A percentile compares a stretch with the other conserved stretches of the same genome.
Conservation (phyloP, 2,329 filamentous ascomycete species). For the Arthrocladium fulminans region DNA sequence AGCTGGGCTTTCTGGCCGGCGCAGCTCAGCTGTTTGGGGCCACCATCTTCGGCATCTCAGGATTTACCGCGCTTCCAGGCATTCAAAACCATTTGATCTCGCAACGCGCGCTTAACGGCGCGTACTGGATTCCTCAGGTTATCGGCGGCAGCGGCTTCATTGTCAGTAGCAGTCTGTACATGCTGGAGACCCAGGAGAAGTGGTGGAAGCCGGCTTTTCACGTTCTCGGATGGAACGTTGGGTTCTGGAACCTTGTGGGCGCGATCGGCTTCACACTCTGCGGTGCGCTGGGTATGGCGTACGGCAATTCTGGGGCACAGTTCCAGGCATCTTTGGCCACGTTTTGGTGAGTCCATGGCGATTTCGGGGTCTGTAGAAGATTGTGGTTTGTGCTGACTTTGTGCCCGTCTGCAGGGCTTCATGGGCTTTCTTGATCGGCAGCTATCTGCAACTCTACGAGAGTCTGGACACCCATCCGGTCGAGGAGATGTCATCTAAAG, state of each 20-base stretch:
- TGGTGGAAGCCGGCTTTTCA: slow-evolving; percentile 53
- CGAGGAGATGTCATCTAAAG: slow-evolving; percentile 24
- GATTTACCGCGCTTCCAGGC: slow-evolving; percentile 51
- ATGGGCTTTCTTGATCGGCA: slow-evolving; percentile 39
- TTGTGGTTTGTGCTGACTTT: no score
- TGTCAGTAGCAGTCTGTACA: slow-evolving; percentile 50
- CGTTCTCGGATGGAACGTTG: slow-evolving; percentile 59
- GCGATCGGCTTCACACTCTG: slow-evolving; percentile 51
- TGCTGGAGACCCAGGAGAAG: slow-evolving; percentile 55
- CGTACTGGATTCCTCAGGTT: slow-evolving; percentile 56
- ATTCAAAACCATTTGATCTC: slow-evolving; percentile 42
- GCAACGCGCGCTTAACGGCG: slow-evolving; percentile 40
- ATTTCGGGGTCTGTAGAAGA: no score
- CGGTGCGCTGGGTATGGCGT: slow-evolving; percentile 46
- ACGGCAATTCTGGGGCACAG: slow-evolving; percentile 33
- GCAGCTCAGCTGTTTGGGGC: slow-evolving; percentile 49
- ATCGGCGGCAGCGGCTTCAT: slow-evolving; percentile 56
- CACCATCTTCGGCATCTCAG: slow-evolving; percentile 56
- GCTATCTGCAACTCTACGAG: slow-evolving; percentile 43
- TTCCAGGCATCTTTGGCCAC: slow-evolving; percentile 43
- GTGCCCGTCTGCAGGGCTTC: no score
- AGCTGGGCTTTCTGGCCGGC: slow-evolving; percentile 56
- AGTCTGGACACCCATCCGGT: slow-evolving; percentile 42
- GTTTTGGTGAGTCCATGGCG: slow-evolving; percentile 38
- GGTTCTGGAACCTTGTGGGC: slow-evolving; percentile 56